phyloP scores from a whole-genome alignment of 2,329 filamentous ascomycete species.

The Sporothrix globosa region DNA sequence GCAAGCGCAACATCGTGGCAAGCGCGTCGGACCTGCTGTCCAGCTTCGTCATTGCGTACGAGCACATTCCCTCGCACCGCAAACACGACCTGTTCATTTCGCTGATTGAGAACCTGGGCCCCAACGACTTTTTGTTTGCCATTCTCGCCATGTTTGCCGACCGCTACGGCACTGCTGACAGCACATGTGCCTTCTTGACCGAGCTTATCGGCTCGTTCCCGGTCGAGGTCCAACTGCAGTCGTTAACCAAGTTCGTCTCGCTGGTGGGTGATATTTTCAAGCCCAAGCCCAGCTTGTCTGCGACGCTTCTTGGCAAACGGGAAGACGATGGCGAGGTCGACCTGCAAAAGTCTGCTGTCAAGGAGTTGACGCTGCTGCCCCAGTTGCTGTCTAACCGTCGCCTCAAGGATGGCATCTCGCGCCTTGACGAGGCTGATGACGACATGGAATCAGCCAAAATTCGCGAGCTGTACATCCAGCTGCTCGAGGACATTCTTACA shows the following conservation, averaged over 20 bases:
- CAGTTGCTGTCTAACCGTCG: slow-evolving; percentile 61
- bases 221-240: slow-evolving; percentile 74
- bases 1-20: slow-evolving; percentile 74
- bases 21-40: slow-evolving; percentile 88
- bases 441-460: slow-evolving; percentile 69
- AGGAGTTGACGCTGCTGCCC: slow-evolving; percentile 61
- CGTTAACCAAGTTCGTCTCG: slow-evolving; percentile 75
- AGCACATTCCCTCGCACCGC: slow-evolving; percentile 89
- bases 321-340: slow-evolving; percentile 52
- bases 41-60: slow-evolving; percentile 94
- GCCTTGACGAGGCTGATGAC: slow-evolving; percentile 63
- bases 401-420: slow-evolving; percentile 59
- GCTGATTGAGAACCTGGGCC: slow-evolving; percentile 80
- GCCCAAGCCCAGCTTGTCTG: slow-evolving; percentile 72
- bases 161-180: slow-evolving; percentile 77
- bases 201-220: slow-evolving; percentile 74
- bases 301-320: slow-evolving; percentile 66
- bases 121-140: slow-evolving; percentile 84
- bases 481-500: slow-evolving; percentile 66
- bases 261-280: slow-evolving; percentile 76
- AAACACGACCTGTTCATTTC: slow-evolving; percentile 81
- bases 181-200: slow-evolving; percentile 72
- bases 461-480: slow-evolving; percentile 68
- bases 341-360: slow-evolving; percentile 55
- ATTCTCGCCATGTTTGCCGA: slow-evolving; percentile 89